Base-by-base conservation (phyloP, 306 rosid genomes). In the Cyclanthera cordifolia region DNA sequence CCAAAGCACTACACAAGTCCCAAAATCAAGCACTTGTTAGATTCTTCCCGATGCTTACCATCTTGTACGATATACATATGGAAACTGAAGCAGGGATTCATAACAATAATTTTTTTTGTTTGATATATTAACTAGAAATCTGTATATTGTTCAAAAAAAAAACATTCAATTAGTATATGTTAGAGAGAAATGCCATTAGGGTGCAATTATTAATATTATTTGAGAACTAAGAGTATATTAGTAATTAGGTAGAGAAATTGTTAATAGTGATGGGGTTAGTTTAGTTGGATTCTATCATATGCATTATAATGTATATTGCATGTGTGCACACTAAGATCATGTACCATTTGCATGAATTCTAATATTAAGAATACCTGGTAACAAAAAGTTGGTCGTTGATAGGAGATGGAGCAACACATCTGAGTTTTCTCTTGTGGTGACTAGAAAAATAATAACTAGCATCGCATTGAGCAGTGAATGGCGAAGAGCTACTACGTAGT, bases 401-500 rank as follows among this genome's bases (percentile, higher is more conserved):
- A 1, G 99, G 99, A 73, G 83, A 82, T 63, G 79, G 69, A 72
- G 90, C 84, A 83, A 93, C 81, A 63, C 86, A 79, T 77, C 96
- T 82, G 82, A 93, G 56, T 82, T 88, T 93, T 70, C 99, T 86
- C 90, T 86, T 93, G 78, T 90, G 99, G 75, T 88, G 91, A 82
- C 97, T 86, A 60, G 97, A 76, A 73, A 87, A 80, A 67, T 86
- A 86, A 70, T 30, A 82, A 85, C 82, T 85, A 60, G 90, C 51
- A 73, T 85, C 72, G 69, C 84, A 80, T 24, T 64, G 77, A 69
- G 84, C 64, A 41, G 67, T 56, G 72, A 76, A 67, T 16, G 85
- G 82, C 21, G 78, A 75, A 74, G 81, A 52, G 65, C 80, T 82
- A 16, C 67, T 74, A 7, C 83, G 58, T 54, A 88, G 56, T 55